Conservation (phyloP, 305 asterid genomes). For the Rubia peregrina region DNA sequence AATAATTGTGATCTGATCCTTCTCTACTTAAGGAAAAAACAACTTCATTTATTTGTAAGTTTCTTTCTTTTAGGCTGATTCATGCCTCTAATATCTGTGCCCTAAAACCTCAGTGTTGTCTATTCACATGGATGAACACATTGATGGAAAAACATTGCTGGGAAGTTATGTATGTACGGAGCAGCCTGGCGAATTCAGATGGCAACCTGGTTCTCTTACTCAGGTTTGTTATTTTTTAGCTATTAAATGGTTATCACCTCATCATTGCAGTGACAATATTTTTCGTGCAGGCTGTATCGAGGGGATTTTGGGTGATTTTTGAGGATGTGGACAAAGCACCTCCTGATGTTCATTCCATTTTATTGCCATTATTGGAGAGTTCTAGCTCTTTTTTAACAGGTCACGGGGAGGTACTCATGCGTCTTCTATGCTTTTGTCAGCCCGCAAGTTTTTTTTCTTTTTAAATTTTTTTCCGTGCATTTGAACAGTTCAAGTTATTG, state of each 20-base stretch:
- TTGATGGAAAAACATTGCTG: conserved; percentile 84
- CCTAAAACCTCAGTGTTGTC: conserved; percentile 43
- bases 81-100: conserved; percentile 4
- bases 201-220: conserved; percentile 99
- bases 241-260: conserved; percentile 20
- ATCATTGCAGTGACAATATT: conserved; percentile 12
- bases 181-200: conserved; percentile 95
- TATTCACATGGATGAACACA: conserved; percentile 97
- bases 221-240: conserved; percentile 48
- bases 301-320: conserved; percentile 90
- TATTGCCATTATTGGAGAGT: conserved; percentile 83
- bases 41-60: neutral
- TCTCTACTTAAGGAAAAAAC: neutral
- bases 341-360: conserved; percentile 66
- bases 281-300: conserved; percentile 65
- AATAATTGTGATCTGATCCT: neutral
- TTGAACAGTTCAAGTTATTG: too few relatives aligned
- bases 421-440: conserved; percentile 9
- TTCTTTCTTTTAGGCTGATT: conserved; percentile 1
- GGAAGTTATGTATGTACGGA: conserved; percentile 92
- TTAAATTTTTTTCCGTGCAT: too few relatives aligned
- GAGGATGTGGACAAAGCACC: conserved; percentile 98
- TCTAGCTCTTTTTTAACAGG: conserved; percentile 65
- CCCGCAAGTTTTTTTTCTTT: too few relatives aligned
- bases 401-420: conserved; percentile 76